Evolutionary conservation across 169 alveolate genomes (phyloP).

Genomic region (Theileria orientalis): DNA sequence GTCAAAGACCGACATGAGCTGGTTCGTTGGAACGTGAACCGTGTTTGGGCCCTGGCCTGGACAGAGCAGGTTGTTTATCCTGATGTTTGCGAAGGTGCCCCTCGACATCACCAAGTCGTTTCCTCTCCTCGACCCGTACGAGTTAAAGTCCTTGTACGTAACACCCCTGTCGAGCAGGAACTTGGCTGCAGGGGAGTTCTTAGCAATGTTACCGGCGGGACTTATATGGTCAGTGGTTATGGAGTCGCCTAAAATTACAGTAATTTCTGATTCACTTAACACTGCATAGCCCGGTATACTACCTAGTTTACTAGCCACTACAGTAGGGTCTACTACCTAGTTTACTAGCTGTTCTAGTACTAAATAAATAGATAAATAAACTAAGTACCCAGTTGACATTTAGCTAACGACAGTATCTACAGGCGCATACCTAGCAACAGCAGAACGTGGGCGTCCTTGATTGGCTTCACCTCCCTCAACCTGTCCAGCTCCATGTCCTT

Average conservation of each 20-base stretch:
- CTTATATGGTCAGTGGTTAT: constrained; percentile 97
- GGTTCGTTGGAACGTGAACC: constrained; percentile 87
- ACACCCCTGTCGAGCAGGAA: constrained; percentile 85
- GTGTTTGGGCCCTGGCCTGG: constrained; percentile 92
- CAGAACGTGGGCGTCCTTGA: constrained; percentile 75
- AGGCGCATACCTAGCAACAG: constrained; percentile 63
- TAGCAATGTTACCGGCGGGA: constrained; percentile 96
- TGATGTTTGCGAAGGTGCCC: constrained; percentile 96
- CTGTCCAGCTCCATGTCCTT: constrained; percentile 64
- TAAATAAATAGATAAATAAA: background rate
- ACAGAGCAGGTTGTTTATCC: constrained; percentile 89
- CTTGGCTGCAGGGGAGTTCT: constrained; percentile 91
- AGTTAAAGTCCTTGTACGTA: constrained; percentile 87
- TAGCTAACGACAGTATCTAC: too few species aligned
- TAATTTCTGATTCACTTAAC: too few species aligned
- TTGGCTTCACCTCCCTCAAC: constrained; percentile 60
- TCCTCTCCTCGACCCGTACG: constrained; percentile 97
- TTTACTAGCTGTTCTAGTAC: too few species aligned
- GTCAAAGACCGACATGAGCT: constrained; percentile 86
- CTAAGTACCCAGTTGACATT: background rate
- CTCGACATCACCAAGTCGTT: constrained; percentile 95
- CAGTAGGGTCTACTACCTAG: too few species aligned
- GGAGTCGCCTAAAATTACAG: constrained; percentile 89
- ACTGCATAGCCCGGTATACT: too few species aligned
- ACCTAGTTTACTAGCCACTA: too few species aligned